Percentiles rank a stretch among this genome's conserved stretches.
Conservation (phyloP, 805 yeast genomes). For the Candida montana region DNA sequence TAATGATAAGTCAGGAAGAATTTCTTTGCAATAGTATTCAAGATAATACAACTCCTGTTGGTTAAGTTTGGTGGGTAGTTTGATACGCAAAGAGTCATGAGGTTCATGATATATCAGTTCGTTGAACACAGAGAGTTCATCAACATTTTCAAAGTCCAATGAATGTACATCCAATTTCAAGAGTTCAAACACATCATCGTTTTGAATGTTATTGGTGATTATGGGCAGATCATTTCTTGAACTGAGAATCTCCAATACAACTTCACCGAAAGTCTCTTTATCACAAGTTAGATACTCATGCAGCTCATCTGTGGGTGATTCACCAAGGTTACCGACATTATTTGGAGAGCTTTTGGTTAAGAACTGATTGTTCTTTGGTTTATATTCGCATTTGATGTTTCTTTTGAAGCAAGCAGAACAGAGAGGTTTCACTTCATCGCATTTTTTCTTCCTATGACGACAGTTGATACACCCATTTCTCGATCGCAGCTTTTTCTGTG, state of each 20-base stretch:
- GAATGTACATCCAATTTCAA: constrained; percentile 9
- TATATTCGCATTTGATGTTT: constrained; percentile 25
- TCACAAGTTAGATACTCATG: constrained; percentile 11
- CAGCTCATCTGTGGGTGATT: neutral
- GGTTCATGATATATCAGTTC: constrained; percentile 5
- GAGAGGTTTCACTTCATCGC: constrained; percentile 42
- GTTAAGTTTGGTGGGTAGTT: constrained; percentile 28
- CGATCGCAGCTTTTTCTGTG: constrained; percentile 22
- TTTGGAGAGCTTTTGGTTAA: neutral
- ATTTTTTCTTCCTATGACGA: constrained; percentile 41
- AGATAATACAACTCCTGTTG: constrained; percentile 33
- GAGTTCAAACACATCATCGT: neutral
- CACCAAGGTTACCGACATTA: neutral
- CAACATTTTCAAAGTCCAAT: neutral
- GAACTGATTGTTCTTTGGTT: constrained; percentile 2
- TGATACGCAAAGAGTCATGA: constrained; percentile 20
- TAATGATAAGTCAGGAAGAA: constrained; percentile 36
- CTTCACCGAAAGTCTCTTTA: constrained; percentile 6
- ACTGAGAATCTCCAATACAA: constrained; percentile 6
- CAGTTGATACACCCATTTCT: constrained; percentile 37
- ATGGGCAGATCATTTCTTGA: constrained; percentile 1
- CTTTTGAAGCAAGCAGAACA: constrained; percentile 38
- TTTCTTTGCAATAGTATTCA: constrained; percentile 39
- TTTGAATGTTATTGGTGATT: neutral
- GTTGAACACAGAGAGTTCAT: neutral